Evolutionary conservation across 2,329 filamentous ascomycete genomes (phyloP), one percentile per base, ranked within the genome.

Genomic region (Trichoderma afroharzianum): DNA sequence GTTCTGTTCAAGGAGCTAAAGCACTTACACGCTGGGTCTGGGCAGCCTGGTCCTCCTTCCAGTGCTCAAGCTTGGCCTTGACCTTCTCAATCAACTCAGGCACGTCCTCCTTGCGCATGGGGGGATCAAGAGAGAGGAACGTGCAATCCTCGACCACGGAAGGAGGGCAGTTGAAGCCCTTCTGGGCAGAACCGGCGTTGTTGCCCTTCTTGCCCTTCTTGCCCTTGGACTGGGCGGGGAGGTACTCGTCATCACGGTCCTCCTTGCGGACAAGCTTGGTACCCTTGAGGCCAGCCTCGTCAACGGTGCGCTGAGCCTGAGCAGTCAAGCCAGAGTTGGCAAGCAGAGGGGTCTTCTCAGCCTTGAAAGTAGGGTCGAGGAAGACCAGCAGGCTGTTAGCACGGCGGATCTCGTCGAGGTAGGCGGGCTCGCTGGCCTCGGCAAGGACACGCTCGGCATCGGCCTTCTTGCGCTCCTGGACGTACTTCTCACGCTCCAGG

Each of bases 121-220:
- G 96, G 67, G 95, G 93, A 72, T 97, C 92, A 76, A 98, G 90
- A 77, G 91, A 91, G 80, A 98, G 88, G 82, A 92, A 92, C 76
- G 89, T 86, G 75, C 97, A 92, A 82, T 97, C 93, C 83, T 98
- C 94, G 63, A 99, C 94, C 76, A 98, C 91, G 72, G 94, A 93
- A 64, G 96, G 92, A 76, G 93, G 95, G 80, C 96, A 90, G 84
- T 91, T 97, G 88, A 94, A 97, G 74, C 80, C 81, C 80, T 86
- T 86, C 72, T 87, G 78, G 55, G 85, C 79, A n/a, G 86, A 82
- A 43, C 86, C 82, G 68, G 84, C 84, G 9, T 47, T 43, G 50
- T 67, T 69, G 57, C 80, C 84, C 78, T 88, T 88, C 85, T 94
- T 97, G 85, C 92, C 93, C 75, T 91, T 91, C 88, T 97, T 97